Evolutionary conservation across 2,329 filamentous ascomycete genomes (phyloP).

Genomic region (Colletotrichum destructivum): DNA sequence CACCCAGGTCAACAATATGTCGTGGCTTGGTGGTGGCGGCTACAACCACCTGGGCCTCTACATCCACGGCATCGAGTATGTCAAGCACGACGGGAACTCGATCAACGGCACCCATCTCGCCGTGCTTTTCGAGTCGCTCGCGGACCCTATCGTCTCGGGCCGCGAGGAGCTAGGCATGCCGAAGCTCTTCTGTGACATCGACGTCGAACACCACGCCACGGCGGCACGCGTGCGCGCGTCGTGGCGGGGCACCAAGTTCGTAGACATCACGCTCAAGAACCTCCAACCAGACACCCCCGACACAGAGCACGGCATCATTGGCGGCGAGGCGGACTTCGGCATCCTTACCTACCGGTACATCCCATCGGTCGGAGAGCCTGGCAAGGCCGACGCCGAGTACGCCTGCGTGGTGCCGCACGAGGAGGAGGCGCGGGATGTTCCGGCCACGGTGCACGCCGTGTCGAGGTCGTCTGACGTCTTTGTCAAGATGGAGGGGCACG

Average conservation of each 20-base stretch:
- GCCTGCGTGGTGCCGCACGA: slow-evolving; percentile 56
- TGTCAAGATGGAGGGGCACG: slow-evolving; percentile 63
- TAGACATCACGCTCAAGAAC: slow-evolving; percentile 54
- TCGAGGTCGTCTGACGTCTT: slow-evolving; percentile 56
- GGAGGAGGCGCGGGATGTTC: slow-evolving; percentile 52
- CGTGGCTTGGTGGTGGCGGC: slow-evolving; percentile 73
- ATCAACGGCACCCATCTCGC: slow-evolving; percentile 69
- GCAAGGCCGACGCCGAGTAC: slow-evolving; percentile 69
- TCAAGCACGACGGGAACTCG: slow-evolving; percentile 62
- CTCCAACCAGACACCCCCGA: slow-evolving; percentile 50
- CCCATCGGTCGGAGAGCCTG: slow-evolving; percentile 66
- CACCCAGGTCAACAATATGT: slow-evolving; percentile 64
- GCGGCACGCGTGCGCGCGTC: slow-evolving; percentile 55
- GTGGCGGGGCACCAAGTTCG: slow-evolving; percentile 60
- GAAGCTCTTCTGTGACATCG: slow-evolving; percentile 69
- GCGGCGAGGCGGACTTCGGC: slow-evolving; percentile 56
- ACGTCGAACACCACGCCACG: slow-evolving; percentile 54
- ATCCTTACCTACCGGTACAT: slow-evolving; percentile 72
- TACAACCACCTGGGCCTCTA: slow-evolving; percentile 73
- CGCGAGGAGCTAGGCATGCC: slow-evolving; percentile 75
- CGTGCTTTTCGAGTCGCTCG: slow-evolving; percentile 70
- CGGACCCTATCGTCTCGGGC: slow-evolving; percentile 73
- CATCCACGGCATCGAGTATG: slow-evolving; percentile 74
- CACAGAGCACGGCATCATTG: slow-evolving; percentile 45
- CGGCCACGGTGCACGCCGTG: slow-evolving; percentile 50